Conservation (phyloP, 306 rosid genomes). For the Vigna mungo region DNA sequence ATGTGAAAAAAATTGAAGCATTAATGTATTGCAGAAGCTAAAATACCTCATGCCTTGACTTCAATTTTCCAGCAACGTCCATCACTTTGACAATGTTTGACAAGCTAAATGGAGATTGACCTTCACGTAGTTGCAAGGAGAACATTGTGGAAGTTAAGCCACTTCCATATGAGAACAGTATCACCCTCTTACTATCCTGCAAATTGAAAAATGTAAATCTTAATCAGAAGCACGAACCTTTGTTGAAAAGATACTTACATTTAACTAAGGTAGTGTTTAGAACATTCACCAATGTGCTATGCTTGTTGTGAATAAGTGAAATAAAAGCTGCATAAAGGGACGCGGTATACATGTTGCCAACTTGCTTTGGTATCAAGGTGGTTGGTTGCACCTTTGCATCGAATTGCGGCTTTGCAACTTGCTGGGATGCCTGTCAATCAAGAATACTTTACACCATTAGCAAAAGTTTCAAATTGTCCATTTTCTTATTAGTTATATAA, state of each 20-base stretch:
- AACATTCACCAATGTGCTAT: conserved; percentile 63
- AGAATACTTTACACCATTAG: conserved; percentile 34
- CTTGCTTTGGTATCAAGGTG: conserved; percentile 88
- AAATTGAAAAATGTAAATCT: conserved; percentile 39
- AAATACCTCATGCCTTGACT: conserved; percentile 82
- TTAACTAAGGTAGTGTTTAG: conserved; percentile 7
- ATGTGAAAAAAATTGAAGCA: not conserved
- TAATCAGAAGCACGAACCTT: conserved; percentile 31
- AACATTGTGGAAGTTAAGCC: conserved; percentile 86
- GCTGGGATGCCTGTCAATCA: conserved; percentile 69
- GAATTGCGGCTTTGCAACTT: conserved; percentile 73
- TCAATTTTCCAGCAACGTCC: conserved; percentile 74
- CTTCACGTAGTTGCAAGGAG: conserved; percentile 66
- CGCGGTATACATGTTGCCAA: conserved; percentile 92
- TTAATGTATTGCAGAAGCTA: conserved; percentile 3
- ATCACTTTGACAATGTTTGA: conserved; percentile 69
- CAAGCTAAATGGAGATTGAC: conserved; percentile 79
- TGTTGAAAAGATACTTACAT: conserved; percentile 8
- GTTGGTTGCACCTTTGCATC: conserved; percentile 81
- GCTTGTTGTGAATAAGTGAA: conserved; percentile 77
- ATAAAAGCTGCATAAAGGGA: conserved; percentile 87
- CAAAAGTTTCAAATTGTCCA: conserved; percentile 22
- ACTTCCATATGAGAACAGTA: conserved; percentile 88
- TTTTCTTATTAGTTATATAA: conserved; percentile 21
- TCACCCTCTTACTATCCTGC: conserved; percentile 73